Conservation (phyloP, 768 basidiomycete genomes). For the Phanerochaete sordida region DNA sequence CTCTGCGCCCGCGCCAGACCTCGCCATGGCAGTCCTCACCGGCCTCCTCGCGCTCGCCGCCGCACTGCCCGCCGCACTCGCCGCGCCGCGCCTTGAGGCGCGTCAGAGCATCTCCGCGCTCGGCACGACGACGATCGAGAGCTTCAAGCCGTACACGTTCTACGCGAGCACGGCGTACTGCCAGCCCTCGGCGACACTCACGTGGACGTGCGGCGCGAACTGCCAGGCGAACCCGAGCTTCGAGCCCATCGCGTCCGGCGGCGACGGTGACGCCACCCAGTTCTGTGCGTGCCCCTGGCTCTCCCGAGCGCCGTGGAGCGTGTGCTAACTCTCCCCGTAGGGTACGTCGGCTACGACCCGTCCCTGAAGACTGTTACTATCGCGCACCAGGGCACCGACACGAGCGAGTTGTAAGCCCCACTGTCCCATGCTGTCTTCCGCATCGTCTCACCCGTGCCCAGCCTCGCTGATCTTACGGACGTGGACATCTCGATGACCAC, state of each 20-base stretch:
- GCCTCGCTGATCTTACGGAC: conserved; percentile 40
- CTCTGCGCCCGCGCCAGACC: neutral
- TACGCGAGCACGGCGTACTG: conserved; percentile 31
- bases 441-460: conserved; percentile 6
- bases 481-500: conserved; percentile 30
- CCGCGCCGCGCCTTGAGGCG: conserved; percentile 7
- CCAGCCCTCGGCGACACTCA: conserved; percentile 18
- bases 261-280: conserved; percentile 38
- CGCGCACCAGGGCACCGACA: conserved; percentile 36
- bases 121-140: conserved; percentile 17
- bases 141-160: conserved; percentile 27
- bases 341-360: conserved; percentile 54
- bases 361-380: conserved; percentile 31
- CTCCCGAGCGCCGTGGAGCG: neutral
- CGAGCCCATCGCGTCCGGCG: conserved; percentile 45
- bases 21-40: neutral
- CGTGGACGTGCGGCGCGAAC: conserved; percentile 32
- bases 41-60: conserved; percentile 3
- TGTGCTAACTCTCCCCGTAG: conserved; percentile 21
- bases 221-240: conserved; percentile 47
- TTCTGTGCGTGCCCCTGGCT: conserved; percentile 9
- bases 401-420: conserved; percentile 24
- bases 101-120: conserved; percentile 22
- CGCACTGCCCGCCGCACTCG: conserved; percentile 3
- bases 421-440: neutral